Conservation (phyloP, 768 basidiomycete genomes). For the Auriscalpium vulgare region DNA sequence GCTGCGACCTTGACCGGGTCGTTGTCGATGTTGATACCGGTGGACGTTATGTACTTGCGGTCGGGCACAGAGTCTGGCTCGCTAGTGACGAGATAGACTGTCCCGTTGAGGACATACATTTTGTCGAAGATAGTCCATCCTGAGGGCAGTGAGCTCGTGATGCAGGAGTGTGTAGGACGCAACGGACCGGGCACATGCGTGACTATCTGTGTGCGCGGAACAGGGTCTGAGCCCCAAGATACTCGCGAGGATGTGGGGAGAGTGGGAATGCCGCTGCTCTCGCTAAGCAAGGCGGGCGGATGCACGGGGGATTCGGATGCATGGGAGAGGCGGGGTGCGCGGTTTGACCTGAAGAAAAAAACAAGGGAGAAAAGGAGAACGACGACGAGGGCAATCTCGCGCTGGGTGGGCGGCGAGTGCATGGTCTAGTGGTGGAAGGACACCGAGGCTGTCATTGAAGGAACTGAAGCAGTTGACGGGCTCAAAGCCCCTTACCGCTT, state of each 20-base stretch:
- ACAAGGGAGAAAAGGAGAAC: constrained; percentile 22
- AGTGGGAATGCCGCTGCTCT: constrained; percentile 1
- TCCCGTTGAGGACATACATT: constrained; percentile 75
- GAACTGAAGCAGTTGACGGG: background rate
- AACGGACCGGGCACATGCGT: constrained; percentile 65
- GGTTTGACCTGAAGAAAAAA: constrained; percentile 1
- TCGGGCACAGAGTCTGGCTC: constrained; percentile 60
- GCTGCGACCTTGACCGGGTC: constrained; percentile 43
- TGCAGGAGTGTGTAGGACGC: background rate
- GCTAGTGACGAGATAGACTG: constrained; percentile 76
- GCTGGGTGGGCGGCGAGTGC: constrained; percentile 18
- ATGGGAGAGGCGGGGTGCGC: background rate
- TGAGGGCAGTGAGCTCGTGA: constrained; percentile 21
- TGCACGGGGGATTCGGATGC: background rate
- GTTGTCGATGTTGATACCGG: constrained; percentile 50
- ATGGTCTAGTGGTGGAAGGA: background rate
- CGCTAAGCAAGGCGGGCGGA: background rate
- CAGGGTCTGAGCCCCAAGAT: constrained; percentile 22
- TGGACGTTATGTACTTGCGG: constrained; percentile 61
- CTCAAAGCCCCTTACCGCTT: too few species aligned
- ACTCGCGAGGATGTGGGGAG: constrained; percentile 5
- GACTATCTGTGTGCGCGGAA: constrained; percentile 59
- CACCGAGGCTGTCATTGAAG: background rate
- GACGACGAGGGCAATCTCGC: constrained; percentile 23
- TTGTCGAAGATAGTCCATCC: constrained; percentile 90